Conservation (phyloP, 805 yeast genomes). For the Cyberlindnera veronae region DNA sequence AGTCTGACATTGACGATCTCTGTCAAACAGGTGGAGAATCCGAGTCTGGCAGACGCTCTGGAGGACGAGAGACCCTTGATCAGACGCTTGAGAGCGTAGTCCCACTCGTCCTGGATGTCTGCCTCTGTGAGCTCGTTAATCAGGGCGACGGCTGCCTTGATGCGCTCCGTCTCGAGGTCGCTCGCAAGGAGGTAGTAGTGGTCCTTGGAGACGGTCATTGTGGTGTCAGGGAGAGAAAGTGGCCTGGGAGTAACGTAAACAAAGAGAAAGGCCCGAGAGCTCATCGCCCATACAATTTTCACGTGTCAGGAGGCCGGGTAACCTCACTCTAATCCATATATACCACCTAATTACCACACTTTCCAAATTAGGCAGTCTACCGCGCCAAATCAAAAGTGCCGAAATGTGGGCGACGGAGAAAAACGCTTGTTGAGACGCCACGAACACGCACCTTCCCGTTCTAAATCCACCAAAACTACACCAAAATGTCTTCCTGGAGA, state of each 20-base stretch:
- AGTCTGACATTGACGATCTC: slow-evolving; percentile 49
- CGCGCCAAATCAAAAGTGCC: slow-evolving; percentile 11
- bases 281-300: slow-evolving; percentile 3
- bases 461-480: neutral
- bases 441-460: neutral
- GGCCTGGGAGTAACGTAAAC: no score
- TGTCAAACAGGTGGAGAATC: slow-evolving; percentile 83
- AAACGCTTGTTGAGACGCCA: neutral
- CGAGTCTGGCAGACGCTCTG: slow-evolving; percentile 79
- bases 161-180: slow-evolving; percentile 67
- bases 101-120: slow-evolving; percentile 58
- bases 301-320: no score
- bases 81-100: slow-evolving; percentile 74
- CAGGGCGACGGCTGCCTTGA: slow-evolving; percentile 64
- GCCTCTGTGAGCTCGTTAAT: slow-evolving; percentile 53
- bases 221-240: no score
- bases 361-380: slow-evolving; percentile 21
- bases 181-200: slow-evolving; percentile 76
- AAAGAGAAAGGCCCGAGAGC: neutral
- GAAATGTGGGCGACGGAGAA: slow-evolving; percentile 5
- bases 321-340: no score
- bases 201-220: slow-evolving; percentile 61
- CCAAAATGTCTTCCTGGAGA: slow-evolving; percentile 55
- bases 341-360: no score
- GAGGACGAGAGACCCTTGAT: slow-evolving; percentile 79